These are phyloP conservation scores for Stylonectria norvegica DNA, from an alignment of 2,329 filamentous ascomycete genomes.

Conservation along the genomic window DNA sequence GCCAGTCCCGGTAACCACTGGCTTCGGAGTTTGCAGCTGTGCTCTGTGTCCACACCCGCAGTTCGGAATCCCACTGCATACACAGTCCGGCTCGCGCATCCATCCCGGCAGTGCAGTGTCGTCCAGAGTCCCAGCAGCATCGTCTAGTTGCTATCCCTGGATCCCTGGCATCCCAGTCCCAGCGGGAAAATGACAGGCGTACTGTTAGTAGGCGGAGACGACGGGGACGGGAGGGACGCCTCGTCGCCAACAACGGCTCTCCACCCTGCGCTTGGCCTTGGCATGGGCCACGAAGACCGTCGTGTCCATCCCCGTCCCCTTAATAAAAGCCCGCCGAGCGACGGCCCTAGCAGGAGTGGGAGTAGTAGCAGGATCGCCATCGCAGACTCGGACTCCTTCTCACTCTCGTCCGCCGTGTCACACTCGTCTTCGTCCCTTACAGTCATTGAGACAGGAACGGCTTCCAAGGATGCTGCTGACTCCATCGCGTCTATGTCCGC, in stretches of 20 bases:
- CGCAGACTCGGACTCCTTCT: neutral
- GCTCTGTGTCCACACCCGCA: neutral
- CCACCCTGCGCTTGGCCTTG: conserved; percentile 48
- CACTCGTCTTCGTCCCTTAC: too few relatives aligned
- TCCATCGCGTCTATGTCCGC: conserved; percentile 13
- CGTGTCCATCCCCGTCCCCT: conserved; percentile 13
- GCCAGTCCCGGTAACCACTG: conserved; percentile 24
- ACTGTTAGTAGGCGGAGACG: too few relatives aligned
- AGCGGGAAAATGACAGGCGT: conserved; percentile 26
- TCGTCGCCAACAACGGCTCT: conserved; percentile 44
- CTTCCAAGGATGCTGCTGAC: conserved; percentile 7
- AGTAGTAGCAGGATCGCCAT: neutral
- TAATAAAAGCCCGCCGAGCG: conserved; percentile 19
- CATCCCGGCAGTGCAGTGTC: too few relatives aligned
- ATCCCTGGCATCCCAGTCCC: conserved; percentile 6
- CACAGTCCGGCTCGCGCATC: too few relatives aligned
- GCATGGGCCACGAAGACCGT: conserved; percentile 18
- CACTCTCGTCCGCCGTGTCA: neutral
- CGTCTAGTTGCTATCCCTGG: too few relatives aligned
- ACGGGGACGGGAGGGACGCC: too few relatives aligned
- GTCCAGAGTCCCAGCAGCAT: too few relatives aligned
- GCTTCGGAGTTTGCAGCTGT: conserved; percentile 23
- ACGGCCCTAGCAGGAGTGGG: too few relatives aligned
- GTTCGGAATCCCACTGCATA: conserved; percentile 6
- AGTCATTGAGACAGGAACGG: conserved; percentile 2